phyloP scores from a whole-genome alignment of 192 early-diverging fungal genomes.

The Lunasporangiospora selenospora region DNA sequence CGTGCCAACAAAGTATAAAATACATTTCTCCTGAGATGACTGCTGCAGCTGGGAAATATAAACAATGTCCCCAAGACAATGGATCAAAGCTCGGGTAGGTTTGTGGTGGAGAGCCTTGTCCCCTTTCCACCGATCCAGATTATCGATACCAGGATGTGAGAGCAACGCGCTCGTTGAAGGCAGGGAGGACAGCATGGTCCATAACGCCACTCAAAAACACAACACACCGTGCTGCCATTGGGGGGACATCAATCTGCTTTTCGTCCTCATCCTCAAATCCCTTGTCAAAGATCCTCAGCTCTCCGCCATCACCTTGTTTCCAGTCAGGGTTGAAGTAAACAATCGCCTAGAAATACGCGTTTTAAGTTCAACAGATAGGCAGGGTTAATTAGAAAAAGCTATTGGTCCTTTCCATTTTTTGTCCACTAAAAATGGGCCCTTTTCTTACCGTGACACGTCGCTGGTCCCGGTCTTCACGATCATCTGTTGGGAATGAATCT shows the following conservation, averaged over 20 bases:
- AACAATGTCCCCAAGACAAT: too few relatives aligned
- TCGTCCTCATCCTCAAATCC: slow-evolving; percentile 42
- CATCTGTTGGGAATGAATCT: slow-evolving; percentile 64
- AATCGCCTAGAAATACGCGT: slow-evolving; percentile 54
- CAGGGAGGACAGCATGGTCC: slow-evolving; percentile 58
- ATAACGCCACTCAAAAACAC: slow-evolving; percentile 63
- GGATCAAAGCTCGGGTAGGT: too few relatives aligned
- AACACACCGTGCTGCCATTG: slow-evolving; percentile 52
- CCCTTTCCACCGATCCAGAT: too few relatives aligned
- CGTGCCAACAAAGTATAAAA: too few relatives aligned
- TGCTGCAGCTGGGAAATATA: too few relatives aligned
- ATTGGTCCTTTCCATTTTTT: too few relatives aligned
- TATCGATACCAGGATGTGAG: slow-evolving; percentile 59
- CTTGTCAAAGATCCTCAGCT: slow-evolving; percentile 60
- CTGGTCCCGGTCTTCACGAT: slow-evolving; percentile 55
- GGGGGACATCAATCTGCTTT: slow-evolving; percentile 41
- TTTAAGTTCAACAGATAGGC: too few relatives aligned
- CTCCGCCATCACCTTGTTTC: slow-evolving; percentile 57
- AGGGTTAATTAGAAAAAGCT: too few relatives aligned
- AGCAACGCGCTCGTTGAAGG: slow-evolving; percentile 53
- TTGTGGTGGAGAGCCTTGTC: too few relatives aligned
- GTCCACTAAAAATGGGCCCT: too few relatives aligned
- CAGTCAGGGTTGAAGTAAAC: slow-evolving; percentile 62
- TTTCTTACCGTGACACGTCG: slow-evolving; percentile 59
- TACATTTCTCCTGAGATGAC: too few relatives aligned